Evolutionary conservation across 1,284 basidiomycete species (phyloP).

Genomic region (Marasmius oreades): DNA sequence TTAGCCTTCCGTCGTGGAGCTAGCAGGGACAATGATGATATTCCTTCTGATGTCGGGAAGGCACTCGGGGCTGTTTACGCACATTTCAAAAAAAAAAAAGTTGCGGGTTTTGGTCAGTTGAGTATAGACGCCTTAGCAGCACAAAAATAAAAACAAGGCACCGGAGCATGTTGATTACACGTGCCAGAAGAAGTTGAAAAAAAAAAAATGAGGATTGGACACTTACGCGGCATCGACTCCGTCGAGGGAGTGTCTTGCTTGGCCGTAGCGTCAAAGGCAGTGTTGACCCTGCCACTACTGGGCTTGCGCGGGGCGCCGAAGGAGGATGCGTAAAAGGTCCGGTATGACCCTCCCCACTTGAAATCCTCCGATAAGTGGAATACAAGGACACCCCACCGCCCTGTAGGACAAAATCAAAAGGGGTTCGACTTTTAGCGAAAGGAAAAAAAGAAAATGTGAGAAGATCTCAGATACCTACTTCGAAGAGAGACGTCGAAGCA

Average conservation of each 20-base stretch:
- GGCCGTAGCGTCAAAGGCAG: background rate
- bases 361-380: slow-evolving; percentile 1
- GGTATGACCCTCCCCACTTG: background rate
- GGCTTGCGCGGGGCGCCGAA: background rate
- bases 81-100: background rate
- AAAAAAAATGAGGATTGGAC: background rate
- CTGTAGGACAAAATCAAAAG: background rate
- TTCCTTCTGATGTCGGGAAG: slow-evolving; percentile 11
- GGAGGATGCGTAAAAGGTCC: background rate
- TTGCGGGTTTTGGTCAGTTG: background rate
- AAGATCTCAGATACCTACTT: slow-evolving; percentile 1
- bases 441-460: background rate
- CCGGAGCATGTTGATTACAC: background rate
- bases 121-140: background rate
- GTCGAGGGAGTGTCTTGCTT: background rate
- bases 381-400: background rate
- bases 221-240: slow-evolving; percentile 17
- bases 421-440: background rate
- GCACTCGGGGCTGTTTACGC: slow-evolving; percentile 24
- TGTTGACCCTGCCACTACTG: background rate
- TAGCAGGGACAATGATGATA: slow-evolving; percentile 9
- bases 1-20: slow-evolving; percentile 9
- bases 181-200: background rate
- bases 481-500: slow-evolving; percentile 4
- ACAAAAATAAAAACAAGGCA: background rate